phyloP scores from a whole-genome alignment of 225 moss, liverwort and hornwort species.

The Antitrichia curtipendula region DNA sequence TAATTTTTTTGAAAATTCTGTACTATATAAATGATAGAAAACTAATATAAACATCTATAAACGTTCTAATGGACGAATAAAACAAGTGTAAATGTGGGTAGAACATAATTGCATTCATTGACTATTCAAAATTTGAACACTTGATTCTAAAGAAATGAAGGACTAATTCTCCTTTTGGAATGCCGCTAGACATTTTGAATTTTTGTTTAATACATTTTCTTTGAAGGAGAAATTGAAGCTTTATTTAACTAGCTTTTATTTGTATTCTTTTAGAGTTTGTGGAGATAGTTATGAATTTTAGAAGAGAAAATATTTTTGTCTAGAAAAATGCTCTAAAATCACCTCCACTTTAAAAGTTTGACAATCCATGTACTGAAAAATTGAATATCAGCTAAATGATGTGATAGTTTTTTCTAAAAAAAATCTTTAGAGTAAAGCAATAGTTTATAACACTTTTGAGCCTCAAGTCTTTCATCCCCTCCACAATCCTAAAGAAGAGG shows the following conservation, averaged over 20 bases:
- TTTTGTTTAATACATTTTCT: background rate
- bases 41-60: background rate
- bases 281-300: background rate
- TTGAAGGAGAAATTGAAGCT: background rate
- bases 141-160: background rate
- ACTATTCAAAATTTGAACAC: background rate
- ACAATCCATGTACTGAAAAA: background rate
- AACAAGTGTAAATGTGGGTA: background rate
- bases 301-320: fast-evolving
- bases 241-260: background rate
- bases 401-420: background rate
- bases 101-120: background rate
- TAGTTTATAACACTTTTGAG: background rate
- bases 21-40: background rate
- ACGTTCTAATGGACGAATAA: background rate
- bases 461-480: background rate
- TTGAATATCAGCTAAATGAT: background rate
- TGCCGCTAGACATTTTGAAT: background rate
- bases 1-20: background rate
- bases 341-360: background rate
- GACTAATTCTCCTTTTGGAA: background rate
- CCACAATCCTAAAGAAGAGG: background rate
- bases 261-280: background rate
- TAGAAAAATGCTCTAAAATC: background rate
- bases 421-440: background rate